Percentiles rank a stretch among this genome's conserved stretches.
phyloP scores from a whole-genome alignment of 768 basidiomycete genomes.

The Boletus patriciae region DNA sequence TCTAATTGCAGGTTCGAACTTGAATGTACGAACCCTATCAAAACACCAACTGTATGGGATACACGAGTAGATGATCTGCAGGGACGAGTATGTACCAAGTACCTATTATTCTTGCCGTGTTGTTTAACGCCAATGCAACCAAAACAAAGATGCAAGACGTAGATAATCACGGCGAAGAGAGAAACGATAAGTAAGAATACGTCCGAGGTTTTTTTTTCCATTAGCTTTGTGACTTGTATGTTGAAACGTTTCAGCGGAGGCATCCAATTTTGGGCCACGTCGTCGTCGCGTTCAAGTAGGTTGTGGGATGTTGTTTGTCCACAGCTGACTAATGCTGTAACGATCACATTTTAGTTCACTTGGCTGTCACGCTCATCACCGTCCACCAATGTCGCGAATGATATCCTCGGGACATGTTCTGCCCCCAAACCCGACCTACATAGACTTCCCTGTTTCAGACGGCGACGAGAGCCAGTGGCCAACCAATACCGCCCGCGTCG shows the following conservation, averaged over 20 bases:
- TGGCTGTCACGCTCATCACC: background rate
- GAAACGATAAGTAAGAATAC: background rate
- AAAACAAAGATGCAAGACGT: conserved; percentile 45
- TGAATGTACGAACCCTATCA: conserved; percentile 29
- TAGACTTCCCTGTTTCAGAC: conserved; percentile 64
- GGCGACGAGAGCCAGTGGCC: conserved; percentile 59
- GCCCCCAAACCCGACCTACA: conserved; percentile 52
- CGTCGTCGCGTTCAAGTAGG: no score
- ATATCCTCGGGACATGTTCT: conserved; percentile 30
- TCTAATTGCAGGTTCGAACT: background rate
- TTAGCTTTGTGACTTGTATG: background rate
- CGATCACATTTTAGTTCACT: background rate
- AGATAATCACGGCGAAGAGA: conserved; percentile 57
- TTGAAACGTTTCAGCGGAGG: no score
- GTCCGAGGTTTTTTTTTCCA: background rate
- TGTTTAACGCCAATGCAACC: conserved; percentile 67
- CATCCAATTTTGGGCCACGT: no score
- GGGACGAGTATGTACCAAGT: conserved; percentile 27
- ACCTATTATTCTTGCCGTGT: conserved; percentile 52
- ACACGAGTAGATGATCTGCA: conserved; percentile 61
- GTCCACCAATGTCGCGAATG: conserved; percentile 25
- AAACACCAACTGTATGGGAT: conserved; percentile 45
- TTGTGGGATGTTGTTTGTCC: conserved; percentile 1
- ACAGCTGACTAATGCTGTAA: conserved; percentile 11
- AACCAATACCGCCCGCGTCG: conserved; percentile 47